phyloP scores from a whole-genome alignment of 2,329 filamentous ascomycete species.

The Chrysoporthe austroafricana region DNA sequence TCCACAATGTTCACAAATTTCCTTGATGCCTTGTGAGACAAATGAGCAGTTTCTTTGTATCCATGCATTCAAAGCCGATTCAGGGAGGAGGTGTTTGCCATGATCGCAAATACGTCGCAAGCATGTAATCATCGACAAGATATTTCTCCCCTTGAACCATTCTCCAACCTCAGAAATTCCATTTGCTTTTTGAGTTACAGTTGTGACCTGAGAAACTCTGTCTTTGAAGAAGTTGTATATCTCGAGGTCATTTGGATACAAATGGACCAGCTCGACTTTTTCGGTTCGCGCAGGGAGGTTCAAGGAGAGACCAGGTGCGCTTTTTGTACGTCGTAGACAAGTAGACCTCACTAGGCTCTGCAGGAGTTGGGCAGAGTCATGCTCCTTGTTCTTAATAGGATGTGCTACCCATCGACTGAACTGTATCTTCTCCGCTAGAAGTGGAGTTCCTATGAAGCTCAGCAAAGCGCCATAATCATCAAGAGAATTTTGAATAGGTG shows the following conservation, averaged over 20 bases:
- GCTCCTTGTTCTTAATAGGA: neutral
- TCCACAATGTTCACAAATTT: neutral
- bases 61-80: neutral
- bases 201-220: neutral
- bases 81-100: neutral
- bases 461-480: constrained; percentile 45
- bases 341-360: neutral
- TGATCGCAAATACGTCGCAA: neutral
- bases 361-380: neutral
- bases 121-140: neutral
- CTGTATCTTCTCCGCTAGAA: neutral
- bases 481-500: constrained; percentile 46
- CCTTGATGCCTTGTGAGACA: neutral
- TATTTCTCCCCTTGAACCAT: neutral
- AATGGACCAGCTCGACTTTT: neutral
- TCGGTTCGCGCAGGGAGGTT: neutral
- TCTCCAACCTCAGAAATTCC: neutral
- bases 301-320: neutral
- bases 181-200: neutral
- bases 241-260: neutral
- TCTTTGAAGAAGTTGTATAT: neutral
- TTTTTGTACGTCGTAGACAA: neutral
- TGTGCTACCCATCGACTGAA: neutral
- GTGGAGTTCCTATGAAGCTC: constrained; percentile 35
- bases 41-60: neutral